These are phyloP conservation scores for Cladophialophora yegresii DNA, from an alignment of 2,329 filamentous ascomycete genomes.

Conservation along the genomic window DNA sequence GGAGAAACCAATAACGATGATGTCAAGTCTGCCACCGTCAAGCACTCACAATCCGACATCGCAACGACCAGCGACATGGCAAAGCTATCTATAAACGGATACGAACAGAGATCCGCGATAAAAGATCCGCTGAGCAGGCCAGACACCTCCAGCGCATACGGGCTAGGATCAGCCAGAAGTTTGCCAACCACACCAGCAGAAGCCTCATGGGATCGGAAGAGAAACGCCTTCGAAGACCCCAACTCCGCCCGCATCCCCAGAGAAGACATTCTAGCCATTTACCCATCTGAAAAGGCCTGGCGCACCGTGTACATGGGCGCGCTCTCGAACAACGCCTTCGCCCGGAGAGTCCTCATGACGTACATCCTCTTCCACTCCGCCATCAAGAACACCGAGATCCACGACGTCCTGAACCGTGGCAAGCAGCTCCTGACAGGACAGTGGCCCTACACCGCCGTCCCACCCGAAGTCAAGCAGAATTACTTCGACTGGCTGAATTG, in stretches of 20 bases:
- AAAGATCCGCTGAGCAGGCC: neutral
- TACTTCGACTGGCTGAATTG: conserved; percentile 17
- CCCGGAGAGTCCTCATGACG: conserved; percentile 6
- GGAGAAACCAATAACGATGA: neutral
- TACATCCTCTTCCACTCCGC: conserved; percentile 8
- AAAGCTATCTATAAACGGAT: neutral
- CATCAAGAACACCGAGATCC: conserved; percentile 5
- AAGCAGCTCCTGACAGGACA: neutral
- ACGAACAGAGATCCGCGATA: neutral
- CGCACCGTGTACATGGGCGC: neutral
- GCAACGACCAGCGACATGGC: neutral
- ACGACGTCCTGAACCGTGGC: neutral
- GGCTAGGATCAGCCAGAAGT: neutral
- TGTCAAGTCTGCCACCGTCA: neutral
- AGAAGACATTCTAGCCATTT: conserved; percentile 13
- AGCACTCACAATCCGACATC: neutral
- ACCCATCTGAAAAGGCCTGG: conserved; percentile 10
- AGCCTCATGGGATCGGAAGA: neutral
- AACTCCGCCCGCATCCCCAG: conserved; percentile 6
- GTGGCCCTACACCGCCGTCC: neutral
- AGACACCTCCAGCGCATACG: neutral
- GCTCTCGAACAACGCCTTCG: neutral
- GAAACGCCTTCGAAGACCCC: conserved; percentile 7
- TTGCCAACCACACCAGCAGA: neutral
- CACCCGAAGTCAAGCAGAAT: conserved; percentile 7